phyloP scores from a whole-genome alignment of 371 early-diverging fungal species.

The Lichtheimia ramosa region DNA sequence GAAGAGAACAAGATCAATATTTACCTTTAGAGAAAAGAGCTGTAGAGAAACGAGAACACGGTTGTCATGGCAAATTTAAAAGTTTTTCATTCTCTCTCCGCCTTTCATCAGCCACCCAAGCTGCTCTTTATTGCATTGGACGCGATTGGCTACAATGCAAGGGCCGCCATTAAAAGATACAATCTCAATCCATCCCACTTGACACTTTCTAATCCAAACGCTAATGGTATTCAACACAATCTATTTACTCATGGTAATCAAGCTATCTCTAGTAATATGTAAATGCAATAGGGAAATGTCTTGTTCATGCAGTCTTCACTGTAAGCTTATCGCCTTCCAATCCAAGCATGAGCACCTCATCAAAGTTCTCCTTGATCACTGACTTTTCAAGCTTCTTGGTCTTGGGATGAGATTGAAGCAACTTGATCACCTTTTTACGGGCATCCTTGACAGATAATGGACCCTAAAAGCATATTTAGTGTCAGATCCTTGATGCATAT shows the following conservation, averaged over 20 bases:
- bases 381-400: conserved; percentile 14
- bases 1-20: neutral
- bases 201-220: too few species aligned
- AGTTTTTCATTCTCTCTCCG: too few species aligned
- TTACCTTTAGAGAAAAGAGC: conserved; percentile 2
- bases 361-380: conserved; percentile 20
- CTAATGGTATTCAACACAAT: too few species aligned
- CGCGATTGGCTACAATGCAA: too few species aligned
- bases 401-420: conserved; percentile 33
- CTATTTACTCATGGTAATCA: too few species aligned
- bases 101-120: too few species aligned
- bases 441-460: conserved; percentile 29
- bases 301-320: conserved; percentile 10
- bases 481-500: neutral
- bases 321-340: conserved; percentile 11
- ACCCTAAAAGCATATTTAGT: conserved; percentile 14
- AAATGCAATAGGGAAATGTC: too few species aligned
- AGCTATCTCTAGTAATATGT: too few species aligned
- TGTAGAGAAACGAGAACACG: neutral
- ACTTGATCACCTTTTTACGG: conserved; percentile 35
- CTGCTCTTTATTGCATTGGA: too few species aligned
- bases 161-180: too few species aligned
- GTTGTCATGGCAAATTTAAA: too few species aligned
- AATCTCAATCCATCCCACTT: too few species aligned
- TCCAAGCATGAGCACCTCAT: conserved; percentile 18